Evolutionary conservation across 805 yeast species (phyloP).

Genomic region (Wickerhamomyces rabaulensis): DNA sequence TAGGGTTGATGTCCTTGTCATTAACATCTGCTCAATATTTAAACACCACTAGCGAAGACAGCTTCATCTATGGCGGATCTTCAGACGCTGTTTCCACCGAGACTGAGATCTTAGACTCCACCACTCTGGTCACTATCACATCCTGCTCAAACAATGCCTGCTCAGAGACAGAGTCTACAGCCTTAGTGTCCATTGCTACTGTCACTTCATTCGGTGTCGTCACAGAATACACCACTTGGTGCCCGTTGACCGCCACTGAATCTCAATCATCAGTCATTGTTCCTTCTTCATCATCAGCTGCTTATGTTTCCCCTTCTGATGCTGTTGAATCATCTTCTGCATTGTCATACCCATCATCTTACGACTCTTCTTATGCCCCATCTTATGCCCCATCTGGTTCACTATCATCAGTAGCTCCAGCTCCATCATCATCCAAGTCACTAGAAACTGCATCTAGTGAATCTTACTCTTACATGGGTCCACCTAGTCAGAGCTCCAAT

Average conservation of each 20-base stretch:
- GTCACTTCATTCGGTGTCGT: constrained; percentile 27
- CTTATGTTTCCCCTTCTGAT: neutral
- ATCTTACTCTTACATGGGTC: too few relatives aligned
- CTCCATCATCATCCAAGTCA: neutral
- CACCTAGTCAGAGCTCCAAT: neutral
- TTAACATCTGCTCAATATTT: constrained; percentile 2
- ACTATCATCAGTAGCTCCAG: neutral
- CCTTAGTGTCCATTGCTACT: constrained; percentile 22
- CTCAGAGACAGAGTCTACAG: too few relatives aligned
- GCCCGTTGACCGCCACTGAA: constrained; percentile 28
- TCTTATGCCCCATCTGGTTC: neutral
- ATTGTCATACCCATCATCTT: neutral
- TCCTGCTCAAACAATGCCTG: constrained; percentile 12
- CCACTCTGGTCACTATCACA: constrained; percentile 18
- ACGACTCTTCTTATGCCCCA: too few relatives aligned
- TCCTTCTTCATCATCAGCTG: neutral
- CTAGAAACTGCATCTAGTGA: too few relatives aligned
- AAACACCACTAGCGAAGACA: constrained; percentile 7
- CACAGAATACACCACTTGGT: constrained; percentile 21
- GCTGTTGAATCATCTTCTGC: constrained; percentile 1
- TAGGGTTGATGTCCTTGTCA: neutral
- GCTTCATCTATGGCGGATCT: constrained; percentile 4
- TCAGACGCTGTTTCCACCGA: neutral
- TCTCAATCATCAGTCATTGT: neutral
- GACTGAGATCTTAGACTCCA: neutral